These are phyloP conservation scores for Uronychia setigera DNA, from an alignment of 73 alveolate species.

Conservation along the genomic window DNA sequence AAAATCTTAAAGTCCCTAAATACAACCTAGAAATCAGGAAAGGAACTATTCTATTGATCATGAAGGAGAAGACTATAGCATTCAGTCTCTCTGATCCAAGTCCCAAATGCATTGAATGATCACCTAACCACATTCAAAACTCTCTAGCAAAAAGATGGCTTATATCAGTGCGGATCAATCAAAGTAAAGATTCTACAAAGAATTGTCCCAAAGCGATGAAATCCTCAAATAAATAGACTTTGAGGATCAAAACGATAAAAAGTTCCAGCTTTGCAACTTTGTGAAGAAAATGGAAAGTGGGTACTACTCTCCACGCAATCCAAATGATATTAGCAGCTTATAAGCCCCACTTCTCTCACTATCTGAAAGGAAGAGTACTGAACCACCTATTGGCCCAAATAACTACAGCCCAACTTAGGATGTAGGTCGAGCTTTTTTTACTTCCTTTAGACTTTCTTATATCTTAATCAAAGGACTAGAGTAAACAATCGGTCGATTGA, in stretches of 20 bases:
- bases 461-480: background rate
- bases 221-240: background rate
- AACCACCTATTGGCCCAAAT: no score
- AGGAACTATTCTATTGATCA: no score
- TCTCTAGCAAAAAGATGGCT: background rate
- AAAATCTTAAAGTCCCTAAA: background rate
- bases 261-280: background rate
- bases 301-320: background rate
- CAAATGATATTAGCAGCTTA: background rate
- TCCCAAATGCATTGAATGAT: background rate
- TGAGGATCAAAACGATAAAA: background rate
- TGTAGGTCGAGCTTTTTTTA: background rate
- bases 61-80: background rate
- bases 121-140: background rate
- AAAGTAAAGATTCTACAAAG: background rate
- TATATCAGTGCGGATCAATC: background rate
- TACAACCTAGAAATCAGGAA: no score
- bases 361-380: background rate
- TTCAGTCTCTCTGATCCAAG: background rate
- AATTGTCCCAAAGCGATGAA: background rate
- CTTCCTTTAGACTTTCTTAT: background rate
- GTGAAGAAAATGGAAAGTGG: background rate
- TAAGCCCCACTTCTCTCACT: background rate
- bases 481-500: background rate
- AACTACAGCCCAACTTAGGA: no score